Base-by-base conservation (phyloP, 2,329 filamentous ascomycete genomes). In the Rhynchosporium agropyri region DNA sequence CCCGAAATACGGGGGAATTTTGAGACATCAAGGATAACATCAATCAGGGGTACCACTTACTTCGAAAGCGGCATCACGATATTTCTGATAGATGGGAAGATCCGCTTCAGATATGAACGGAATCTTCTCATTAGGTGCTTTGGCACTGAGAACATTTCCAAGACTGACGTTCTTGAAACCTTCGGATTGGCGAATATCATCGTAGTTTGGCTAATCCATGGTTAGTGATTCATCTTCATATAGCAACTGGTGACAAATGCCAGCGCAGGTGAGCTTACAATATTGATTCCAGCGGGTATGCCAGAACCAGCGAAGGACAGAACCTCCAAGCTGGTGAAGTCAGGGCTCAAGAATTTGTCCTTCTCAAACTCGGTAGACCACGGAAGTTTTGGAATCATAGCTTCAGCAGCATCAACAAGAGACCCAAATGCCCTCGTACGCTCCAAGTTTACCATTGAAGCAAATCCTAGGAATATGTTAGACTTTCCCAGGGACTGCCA, bases 91-190 rank as follows among this genome's bases (percentile, higher is more conserved):
- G 4, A 96, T 75, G 2, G 86, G 84, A 28, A 95, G 81, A 71
- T 98, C 94, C 50, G 84, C 82, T 1, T 90, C 86, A 13, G 86
- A 83, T 72, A 99, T 92, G 78, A 98, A 97, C 0, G 94, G 94
- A 33, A 97, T 90, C 69, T 90, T 90, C 80, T 98, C 94, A 72
- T 97, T 89, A 0, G 93, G 91, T 0, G 92, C 90, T 79, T 96
- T 96, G 13, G 95, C 95, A 67, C 88, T 90, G 40, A 98, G 80
- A 2, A 98, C 91, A 70, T 99, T 99, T 58, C 94, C 95, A 2
- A 99, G 83, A 10, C 91, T 96, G 12, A 96, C 91, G 70, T 96
- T 96, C 79, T 96, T 96, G 84, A 96, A 96, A 2, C 92, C 92
- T 65, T 92, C 87, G 4, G 84, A 88, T 73, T 96, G 91, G 65